Percentiles rank a stretch among this genome's conserved stretches.
phyloP scores from a whole-genome alignment of 2,329 filamentous ascomycete genomes.

The Colletotrichum orbiculare region DNA sequence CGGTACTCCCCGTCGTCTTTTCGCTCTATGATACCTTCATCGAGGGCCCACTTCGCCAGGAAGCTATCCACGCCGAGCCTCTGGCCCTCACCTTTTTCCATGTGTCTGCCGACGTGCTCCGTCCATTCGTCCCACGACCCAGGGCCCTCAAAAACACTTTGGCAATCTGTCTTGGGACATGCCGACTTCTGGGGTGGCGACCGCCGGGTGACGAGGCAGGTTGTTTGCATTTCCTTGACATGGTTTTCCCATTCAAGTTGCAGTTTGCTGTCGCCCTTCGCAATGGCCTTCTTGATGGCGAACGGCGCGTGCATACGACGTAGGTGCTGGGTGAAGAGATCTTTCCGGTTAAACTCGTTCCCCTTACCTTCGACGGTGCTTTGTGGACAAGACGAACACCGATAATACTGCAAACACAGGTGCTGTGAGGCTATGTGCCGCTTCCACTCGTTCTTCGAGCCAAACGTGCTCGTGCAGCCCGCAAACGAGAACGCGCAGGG shows the following conservation, averaged over 20 bases:
- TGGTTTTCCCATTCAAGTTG: slow-evolving; percentile 73
- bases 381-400: slow-evolving; percentile 70
- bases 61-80: slow-evolving; percentile 67
- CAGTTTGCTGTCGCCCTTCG: slow-evolving; percentile 68
- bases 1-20: slow-evolving; percentile 67
- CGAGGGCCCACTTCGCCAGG: slow-evolving; percentile 70
- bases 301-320: slow-evolving; percentile 90
- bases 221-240: slow-evolving; percentile 76
- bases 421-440: slow-evolving; percentile 93
- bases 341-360: slow-evolving; percentile 90
- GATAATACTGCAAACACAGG: slow-evolving; percentile 75
- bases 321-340: slow-evolving; percentile 94
- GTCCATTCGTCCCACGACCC: slow-evolving; percentile 90
- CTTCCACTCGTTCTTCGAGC: slow-evolving; percentile 98
- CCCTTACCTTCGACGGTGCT: slow-evolving; percentile 65
- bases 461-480: slow-evolving; percentile 85
- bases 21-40: slow-evolving; percentile 71
- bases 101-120: slow-evolving; percentile 90
- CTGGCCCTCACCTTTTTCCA: slow-evolving; percentile 77
- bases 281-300: slow-evolving; percentile 67
- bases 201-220: slow-evolving; percentile 78
- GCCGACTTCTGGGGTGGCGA: slow-evolving; percentile 76
- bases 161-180: slow-evolving; percentile 78
- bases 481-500: slow-evolving; percentile 88
- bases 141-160: slow-evolving; percentile 74